Conservation (phyloP, 371 early-diverging fungal species). For the Apophysomyces variabilis region DNA sequence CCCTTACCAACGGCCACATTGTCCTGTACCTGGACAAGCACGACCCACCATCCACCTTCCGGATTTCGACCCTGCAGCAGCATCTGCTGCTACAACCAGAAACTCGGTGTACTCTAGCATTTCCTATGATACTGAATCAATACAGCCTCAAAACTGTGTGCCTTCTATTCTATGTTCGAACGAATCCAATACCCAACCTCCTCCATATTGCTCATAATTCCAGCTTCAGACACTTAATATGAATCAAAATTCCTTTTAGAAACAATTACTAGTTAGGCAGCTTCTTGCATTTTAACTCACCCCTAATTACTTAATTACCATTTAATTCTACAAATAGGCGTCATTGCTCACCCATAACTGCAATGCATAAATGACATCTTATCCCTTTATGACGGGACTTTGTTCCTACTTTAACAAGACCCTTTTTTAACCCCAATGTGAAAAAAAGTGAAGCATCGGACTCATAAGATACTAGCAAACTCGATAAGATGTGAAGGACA, state of each 20-base stretch:
- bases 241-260: neutral
- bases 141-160: neutral
- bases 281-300: neutral
- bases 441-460: too few species aligned
- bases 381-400: neutral
- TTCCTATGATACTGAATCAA: neutral
- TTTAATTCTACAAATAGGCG: neutral
- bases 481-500: too few species aligned
- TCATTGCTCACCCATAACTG: too few species aligned
- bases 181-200: neutral
- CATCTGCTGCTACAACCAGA: constrained; percentile 10
- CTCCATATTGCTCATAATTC: neutral
- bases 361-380: constrained; percentile 8
- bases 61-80: constrained; percentile 3
- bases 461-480: too few species aligned
- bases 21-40: constrained; percentile 31
- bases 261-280: neutral
- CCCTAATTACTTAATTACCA: neutral
- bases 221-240: neutral
- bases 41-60: constrained; percentile 20
- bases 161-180: neutral
- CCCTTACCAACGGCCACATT: constrained; percentile 29
- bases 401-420: constrained; percentile 2
- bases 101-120: neutral
- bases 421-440: neutral